phyloP scores from a whole-genome alignment of 129 eudicot species.

The Lactuca sativa region DNA sequence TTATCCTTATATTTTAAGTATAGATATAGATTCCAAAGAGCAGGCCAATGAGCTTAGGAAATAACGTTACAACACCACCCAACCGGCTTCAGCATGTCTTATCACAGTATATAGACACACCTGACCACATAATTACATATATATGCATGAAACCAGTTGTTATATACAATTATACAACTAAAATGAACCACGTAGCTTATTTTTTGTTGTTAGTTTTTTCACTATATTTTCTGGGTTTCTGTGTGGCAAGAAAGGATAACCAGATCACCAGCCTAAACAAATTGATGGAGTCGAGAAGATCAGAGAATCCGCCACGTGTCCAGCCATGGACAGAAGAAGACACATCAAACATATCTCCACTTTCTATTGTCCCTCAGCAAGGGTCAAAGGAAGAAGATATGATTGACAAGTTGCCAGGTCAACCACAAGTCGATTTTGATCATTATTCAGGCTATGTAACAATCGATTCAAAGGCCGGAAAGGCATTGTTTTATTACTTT shows the following conservation, averaged over 20 bases:
- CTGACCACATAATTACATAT: background rate
- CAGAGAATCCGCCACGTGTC: slow-evolving; percentile 15
- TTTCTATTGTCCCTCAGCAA: slow-evolving; percentile 23
- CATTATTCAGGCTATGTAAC: slow-evolving; percentile 59
- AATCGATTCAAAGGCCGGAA: slow-evolving; percentile 43
- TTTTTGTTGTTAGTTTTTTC: slow-evolving; percentile 10
- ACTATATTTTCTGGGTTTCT: slow-evolving; percentile 9
- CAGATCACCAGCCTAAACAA: slow-evolving; percentile 33
- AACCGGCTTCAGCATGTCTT: slow-evolving; percentile 10
- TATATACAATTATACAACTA: background rate
- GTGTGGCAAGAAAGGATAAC: slow-evolving; percentile 23
- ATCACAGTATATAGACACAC: background rate
- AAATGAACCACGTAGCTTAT: slow-evolving; percentile 16
- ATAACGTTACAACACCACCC: slow-evolving; percentile 21
- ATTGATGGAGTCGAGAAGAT: slow-evolving; percentile 22
- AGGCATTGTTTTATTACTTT: slow-evolving; percentile 56
- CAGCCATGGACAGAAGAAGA: slow-evolving; percentile 23
- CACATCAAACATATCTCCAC: slow-evolving; percentile 23
- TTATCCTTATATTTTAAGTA: background rate
- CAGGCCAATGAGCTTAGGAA: slow-evolving; percentile 23
- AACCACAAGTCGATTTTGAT: slow-evolving; percentile 24
- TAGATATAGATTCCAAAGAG: slow-evolving; percentile 14
- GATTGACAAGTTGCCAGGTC: slow-evolving; percentile 32
- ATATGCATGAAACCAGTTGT: slow-evolving; percentile 3
- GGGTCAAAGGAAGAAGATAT: slow-evolving; percentile 44